Conservation (phyloP, 345 rosid genomes). For the Excoecaria agallocha region DNA sequence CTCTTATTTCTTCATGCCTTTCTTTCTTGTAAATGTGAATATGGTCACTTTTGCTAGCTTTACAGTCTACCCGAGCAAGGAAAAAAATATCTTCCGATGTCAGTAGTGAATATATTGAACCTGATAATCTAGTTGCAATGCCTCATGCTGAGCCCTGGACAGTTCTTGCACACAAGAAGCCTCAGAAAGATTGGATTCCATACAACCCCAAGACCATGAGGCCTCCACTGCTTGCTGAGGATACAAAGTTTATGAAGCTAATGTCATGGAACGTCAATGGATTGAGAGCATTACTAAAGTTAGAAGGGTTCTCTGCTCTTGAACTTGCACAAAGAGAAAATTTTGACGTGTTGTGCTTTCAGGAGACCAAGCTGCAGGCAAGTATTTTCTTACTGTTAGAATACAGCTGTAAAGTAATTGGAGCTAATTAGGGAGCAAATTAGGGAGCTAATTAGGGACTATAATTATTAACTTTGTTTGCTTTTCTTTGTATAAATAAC, state of each 20-base stretch:
- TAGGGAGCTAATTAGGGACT: too few species aligned
- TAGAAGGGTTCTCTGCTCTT: slow-evolving; percentile 63
- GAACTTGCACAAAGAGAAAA: slow-evolving; percentile 83
- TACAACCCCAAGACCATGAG: slow-evolving; percentile 85
- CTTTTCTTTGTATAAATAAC: too few species aligned
- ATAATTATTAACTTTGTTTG: too few species aligned
- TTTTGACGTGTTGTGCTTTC: slow-evolving; percentile 86
- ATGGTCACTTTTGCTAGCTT: slow-evolving; percentile 31
- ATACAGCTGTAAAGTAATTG: too few species aligned
- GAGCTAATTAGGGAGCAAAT: too few species aligned
- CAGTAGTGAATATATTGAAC: slow-evolving; percentile 25
- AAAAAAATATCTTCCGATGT: slow-evolving; percentile 35
- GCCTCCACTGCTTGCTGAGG: slow-evolving; percentile 48
- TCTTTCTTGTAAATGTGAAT: too few species aligned
- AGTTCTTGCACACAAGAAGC: slow-evolving; percentile 84
- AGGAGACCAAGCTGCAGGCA: slow-evolving; percentile 91
- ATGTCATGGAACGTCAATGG: slow-evolving; percentile 99
- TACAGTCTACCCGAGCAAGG: slow-evolving; percentile 26
- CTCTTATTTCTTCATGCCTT: too few species aligned
- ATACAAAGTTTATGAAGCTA: slow-evolving; percentile 52
- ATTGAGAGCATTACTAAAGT: slow-evolving; percentile 71
- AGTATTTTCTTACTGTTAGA: slow-evolving; percentile 19
- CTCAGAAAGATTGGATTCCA: slow-evolving; percentile 74
- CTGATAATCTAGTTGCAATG: slow-evolving; percentile 19
- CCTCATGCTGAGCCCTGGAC: slow-evolving; percentile 82